A percentile compares a stretch with the other conserved stretches of the same genome.
Evolutionary conservation across 2,329 filamentous ascomycete genomes (phyloP).

Genomic region (Xylaria sp.): DNA sequence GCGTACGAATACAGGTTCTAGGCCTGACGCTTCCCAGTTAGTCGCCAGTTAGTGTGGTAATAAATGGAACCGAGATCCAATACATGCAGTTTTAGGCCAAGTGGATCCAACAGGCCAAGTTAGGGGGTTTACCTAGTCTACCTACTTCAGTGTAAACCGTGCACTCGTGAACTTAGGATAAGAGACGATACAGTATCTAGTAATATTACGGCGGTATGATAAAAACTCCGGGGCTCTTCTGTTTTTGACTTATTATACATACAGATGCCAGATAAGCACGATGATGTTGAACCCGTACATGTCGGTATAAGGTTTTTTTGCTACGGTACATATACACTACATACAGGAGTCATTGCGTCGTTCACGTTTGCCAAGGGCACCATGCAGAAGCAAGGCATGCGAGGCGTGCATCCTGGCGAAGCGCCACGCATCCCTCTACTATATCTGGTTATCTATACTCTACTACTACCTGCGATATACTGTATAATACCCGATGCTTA

Average conservation of each 20-base stretch:
- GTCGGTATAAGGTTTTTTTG: background rate
- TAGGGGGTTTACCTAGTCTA: slow-evolving; percentile 19
- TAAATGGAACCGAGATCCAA: slow-evolving; percentile 29
- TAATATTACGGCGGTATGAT: background rate
- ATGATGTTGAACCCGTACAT: background rate
- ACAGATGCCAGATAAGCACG: background rate
- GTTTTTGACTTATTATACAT: background rate
- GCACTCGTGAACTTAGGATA: slow-evolving; percentile 1
- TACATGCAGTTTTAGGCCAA: slow-evolving; percentile 25
- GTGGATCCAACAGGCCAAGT: slow-evolving; percentile 23
- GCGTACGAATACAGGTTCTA: slow-evolving; percentile 23
- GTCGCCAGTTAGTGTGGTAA: slow-evolving; percentile 18
- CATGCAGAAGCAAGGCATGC: slow-evolving; percentile 5
- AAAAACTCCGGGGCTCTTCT: background rate
- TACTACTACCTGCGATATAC: too few relatives aligned
- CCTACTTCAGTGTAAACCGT: background rate
- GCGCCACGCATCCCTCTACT: slow-evolving; percentile 1
- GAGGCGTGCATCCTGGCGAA: slow-evolving; percentile 10
- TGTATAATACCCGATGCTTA: background rate
- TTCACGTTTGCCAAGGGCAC: background rate
- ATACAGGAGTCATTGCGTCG: background rate
- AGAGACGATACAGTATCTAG: background rate
- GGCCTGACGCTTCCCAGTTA: slow-evolving; percentile 21
- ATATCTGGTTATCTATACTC: slow-evolving; percentile 1
- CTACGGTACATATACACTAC: background rate